These are phyloP conservation scores for Ustilago tritici DNA, from an alignment of 1,284 basidiomycete species.

Conservation along the genomic window DNA sequence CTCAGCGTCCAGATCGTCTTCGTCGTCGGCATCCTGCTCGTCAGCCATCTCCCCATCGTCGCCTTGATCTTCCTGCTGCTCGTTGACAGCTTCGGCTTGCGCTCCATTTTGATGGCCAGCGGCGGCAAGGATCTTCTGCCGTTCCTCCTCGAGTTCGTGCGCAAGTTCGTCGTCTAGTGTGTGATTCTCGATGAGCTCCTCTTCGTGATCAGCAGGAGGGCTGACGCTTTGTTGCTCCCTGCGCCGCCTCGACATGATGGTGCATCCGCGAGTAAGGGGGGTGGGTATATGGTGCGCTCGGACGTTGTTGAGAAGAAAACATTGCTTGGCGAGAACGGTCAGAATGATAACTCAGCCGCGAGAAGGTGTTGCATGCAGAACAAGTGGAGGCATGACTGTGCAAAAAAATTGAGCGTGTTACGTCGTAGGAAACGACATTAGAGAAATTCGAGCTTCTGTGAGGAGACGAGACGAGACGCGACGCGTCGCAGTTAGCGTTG, in stretches of 20 bases:
- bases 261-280: not conserved
- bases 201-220: slow-evolving; percentile 3
- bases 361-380: not conserved
- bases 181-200: not conserved
- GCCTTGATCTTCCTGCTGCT: not conserved
- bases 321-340: not conserved
- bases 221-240: slow-evolving; percentile 1
- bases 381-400: slow-evolving; percentile 39
- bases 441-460: not conserved
- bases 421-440: not conserved
- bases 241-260: slow-evolving; percentile 16
- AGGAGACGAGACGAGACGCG: not conserved
- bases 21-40: not conserved
- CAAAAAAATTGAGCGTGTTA: not conserved
- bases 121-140: slow-evolving; percentile 33
- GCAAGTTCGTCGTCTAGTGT: slow-evolving; percentile 20
- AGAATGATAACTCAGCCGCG: slow-evolving; percentile 19
- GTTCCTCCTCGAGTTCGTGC: slow-evolving; percentile 34
- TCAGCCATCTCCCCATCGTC: not conserved
- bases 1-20: slow-evolving; percentile 6
- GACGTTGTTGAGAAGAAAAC: not conserved
- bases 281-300: not conserved
- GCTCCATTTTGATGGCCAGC: not conserved
- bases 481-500: slow-evolving; percentile 23
- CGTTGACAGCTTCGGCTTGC: not conserved